Evolutionary conservation across 208 protist species (phyloP), one percentile per base, ranked within the genome.

Genomic region (Strigomonas galati): DNA sequence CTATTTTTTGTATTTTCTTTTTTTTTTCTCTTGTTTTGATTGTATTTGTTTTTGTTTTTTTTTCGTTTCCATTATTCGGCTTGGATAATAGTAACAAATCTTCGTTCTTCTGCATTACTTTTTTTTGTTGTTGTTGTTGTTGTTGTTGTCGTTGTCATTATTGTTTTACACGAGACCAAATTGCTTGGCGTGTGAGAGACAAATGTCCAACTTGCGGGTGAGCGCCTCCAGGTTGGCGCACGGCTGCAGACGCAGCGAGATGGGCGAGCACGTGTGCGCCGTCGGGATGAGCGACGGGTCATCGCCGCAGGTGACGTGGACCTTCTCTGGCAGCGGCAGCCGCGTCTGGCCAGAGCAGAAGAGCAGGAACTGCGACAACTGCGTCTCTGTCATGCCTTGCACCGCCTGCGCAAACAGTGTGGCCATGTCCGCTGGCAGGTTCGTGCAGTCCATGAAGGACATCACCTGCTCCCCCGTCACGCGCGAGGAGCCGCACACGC

Each of bases 211-310:
- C 44, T 86, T 88, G 46, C 78, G 62, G 4, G 74, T 80, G 59
- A 94, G 53, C 53, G 86, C 69, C 19, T 62, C 72, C 19, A 66
- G 72, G 0, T 68, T 77, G 1, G 61, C n/a, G 69, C 88, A 96
- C 21, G 87, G 87, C 65, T 94, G 91, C 58, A 96, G 76, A 12
- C 76, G 76, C 27, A 96, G 65, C 9, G 91, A 94, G 44, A 94
- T 94, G 19, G 91, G 91, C 23, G 82, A 91, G 75, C 91, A 96
- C 12, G 91, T 96, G 79, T 96, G 91, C 21, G 91, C 83, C 1
- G 91, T 94, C 17, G 91, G 91, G 32, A 94, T 65, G 24, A 76
- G 76, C 4, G 67, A 58, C 1, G 82, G 71, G 62, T 96, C 82
- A 63, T 96, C 91, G 23, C 91, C 91, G 62, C 83, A 91, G 31